A percentile compares a stretch with the other conserved stretches of the same genome.
Conservation (phyloP, 768 basidiomycete species). For the Amanita molliuscula region DNA sequence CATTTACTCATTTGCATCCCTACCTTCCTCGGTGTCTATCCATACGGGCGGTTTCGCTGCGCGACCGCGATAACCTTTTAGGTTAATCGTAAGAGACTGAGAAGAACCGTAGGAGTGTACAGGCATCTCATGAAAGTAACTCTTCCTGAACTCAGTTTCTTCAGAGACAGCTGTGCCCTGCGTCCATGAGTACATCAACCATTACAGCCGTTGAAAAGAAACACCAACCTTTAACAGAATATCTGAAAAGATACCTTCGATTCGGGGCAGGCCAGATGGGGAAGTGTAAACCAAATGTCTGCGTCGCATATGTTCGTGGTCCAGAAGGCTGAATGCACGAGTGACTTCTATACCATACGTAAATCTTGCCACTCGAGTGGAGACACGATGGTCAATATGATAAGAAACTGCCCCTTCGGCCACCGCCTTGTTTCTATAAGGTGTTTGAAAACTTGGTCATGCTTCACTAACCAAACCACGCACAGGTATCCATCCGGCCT, state of each 20-base stretch:
- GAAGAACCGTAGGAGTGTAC: not conserved
- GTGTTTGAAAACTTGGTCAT: not conserved
- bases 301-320: conserved; percentile 1
- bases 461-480: conserved; percentile 11
- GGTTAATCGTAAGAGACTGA: not conserved
- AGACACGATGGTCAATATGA: conserved; percentile 14
- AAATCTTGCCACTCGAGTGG: conserved; percentile 12
- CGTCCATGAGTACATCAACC: not conserved
- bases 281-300: not conserved
- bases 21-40: conserved; percentile 14
- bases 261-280: not conserved
- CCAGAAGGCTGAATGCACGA: not conserved
- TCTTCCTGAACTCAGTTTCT: conserved; percentile 13
- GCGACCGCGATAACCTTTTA: conserved; percentile 15
- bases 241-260: conserved; percentile 7
- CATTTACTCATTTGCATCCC: not conserved
- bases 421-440: conserved; percentile 16
- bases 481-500: conserved; percentile 39
- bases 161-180: conserved; percentile 17
- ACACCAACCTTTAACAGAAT: conserved; percentile 7
- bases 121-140: not conserved
- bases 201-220: no score
- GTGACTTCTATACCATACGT: conserved; percentile 12
- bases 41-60: conserved; percentile 9
- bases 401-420: conserved; percentile 17